Conservation (phyloP, 257 asterid species). For the Ballota nigra region DNA sequence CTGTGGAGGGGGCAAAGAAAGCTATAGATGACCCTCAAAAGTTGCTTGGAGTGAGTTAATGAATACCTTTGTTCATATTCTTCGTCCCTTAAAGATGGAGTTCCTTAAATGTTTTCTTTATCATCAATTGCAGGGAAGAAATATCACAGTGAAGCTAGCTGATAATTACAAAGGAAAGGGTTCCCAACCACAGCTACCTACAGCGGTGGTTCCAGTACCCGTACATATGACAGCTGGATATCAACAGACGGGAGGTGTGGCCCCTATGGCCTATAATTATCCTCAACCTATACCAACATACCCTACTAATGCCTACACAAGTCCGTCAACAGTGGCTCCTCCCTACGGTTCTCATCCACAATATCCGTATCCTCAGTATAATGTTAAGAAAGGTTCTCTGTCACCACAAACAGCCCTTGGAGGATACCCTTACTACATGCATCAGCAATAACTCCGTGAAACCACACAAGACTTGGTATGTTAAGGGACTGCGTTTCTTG, state of each 20-base stretch:
- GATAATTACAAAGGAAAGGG: constrained; percentile 70
- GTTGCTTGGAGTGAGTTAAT: constrained; percentile 67
- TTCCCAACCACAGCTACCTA: constrained; percentile 43
- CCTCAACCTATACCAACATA: constrained; percentile 50
- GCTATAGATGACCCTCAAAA: constrained; percentile 80
- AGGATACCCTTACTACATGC: constrained; percentile 69
- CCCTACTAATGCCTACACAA: constrained; percentile 38
- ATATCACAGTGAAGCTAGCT: constrained; percentile 78
- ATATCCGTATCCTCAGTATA: constrained; percentile 56
- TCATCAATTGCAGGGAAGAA: constrained; percentile 61
- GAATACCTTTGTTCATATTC: background rate
- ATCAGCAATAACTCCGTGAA: constrained; percentile 43
- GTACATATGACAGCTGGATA: constrained; percentile 46
- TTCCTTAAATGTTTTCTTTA: background rate
- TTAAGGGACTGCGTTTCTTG: background rate
- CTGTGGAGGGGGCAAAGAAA: constrained; percentile 71
- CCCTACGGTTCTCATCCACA: constrained; percentile 48
- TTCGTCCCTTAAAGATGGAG: background rate
- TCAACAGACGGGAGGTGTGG: constrained; percentile 40
- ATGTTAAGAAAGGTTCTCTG: constrained; percentile 40
- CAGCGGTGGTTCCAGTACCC: constrained; percentile 46
- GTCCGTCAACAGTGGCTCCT: constrained; percentile 41
- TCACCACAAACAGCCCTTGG: constrained; percentile 43
- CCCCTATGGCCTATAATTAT: constrained; percentile 50
- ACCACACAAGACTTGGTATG: constrained; percentile 1